Percentiles rank a stretch among this genome's conserved stretches.
Evolutionary conservation across 176 grass and related monocot species (phyloP).

Genomic region (Oropetium thomaeum): DNA sequence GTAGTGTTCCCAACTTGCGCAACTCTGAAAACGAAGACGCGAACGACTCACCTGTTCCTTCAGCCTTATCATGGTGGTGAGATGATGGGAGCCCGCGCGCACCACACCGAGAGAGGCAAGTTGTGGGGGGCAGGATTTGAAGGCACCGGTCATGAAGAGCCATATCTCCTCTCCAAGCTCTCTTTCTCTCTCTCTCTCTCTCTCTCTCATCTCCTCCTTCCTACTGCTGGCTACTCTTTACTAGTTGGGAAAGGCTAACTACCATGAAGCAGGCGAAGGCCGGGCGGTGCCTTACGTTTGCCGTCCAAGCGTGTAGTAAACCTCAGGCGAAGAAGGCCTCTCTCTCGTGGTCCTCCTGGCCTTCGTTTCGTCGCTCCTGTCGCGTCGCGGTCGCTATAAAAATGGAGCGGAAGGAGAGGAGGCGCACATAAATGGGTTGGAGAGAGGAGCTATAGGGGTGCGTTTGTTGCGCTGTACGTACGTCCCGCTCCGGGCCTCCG

Average conservation of each 20-base stretch:
- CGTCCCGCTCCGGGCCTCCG: too few relatives aligned
- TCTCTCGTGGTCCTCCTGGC: conserved; percentile 12
- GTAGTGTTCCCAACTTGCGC: too few relatives aligned
- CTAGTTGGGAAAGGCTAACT: too few relatives aligned
- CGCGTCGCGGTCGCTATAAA: conserved; percentile 20
- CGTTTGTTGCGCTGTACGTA: not conserved
- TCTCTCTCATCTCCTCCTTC: too few relatives aligned
- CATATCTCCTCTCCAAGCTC: not conserved
- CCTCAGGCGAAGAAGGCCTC: not conserved
- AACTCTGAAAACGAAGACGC: not conserved
- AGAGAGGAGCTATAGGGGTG: too few relatives aligned
- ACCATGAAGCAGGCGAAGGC: not conserved
- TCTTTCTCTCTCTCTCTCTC: too few relatives aligned
- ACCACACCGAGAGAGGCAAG: not conserved
- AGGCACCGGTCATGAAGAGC: not conserved
- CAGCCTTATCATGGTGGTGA: not conserved
- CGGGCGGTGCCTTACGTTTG: not conserved
- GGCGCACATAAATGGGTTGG: not conserved
- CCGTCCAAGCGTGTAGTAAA: not conserved
- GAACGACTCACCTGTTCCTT: not conserved
- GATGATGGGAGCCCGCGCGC: too few relatives aligned
- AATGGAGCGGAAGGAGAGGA: conserved; percentile 5
- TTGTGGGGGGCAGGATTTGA: conserved; percentile 18
- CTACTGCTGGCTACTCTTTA: too few relatives aligned
- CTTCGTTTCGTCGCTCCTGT: too few relatives aligned